phyloP scores from a whole-genome alignment of 768 basidiomycete species.

The Suillus brevipes region DNA sequence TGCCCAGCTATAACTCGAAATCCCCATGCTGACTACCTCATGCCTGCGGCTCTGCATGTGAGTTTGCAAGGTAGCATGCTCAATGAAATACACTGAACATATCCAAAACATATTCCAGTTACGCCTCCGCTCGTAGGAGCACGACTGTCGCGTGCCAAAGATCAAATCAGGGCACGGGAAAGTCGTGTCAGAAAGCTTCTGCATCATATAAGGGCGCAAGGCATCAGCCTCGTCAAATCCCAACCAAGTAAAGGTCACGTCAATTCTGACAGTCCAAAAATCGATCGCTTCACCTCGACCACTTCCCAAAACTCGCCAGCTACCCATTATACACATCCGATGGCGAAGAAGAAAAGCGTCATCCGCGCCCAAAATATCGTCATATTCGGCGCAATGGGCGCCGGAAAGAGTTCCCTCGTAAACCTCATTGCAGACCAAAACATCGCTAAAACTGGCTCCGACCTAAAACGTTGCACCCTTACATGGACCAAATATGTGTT shows the following conservation, averaged over 20 bases:
- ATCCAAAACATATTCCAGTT: neutral
- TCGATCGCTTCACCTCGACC: neutral
- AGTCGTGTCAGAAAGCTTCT: slow-evolving; percentile 1
- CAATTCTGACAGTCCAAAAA: neutral
- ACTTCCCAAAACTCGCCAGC: neutral
- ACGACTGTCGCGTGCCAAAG: neutral
- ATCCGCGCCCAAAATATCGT: slow-evolving; percentile 25
- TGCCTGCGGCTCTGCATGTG: neutral
- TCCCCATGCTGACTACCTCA: neutral
- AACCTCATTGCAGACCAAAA: slow-evolving; percentile 38
- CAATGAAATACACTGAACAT: neutral
- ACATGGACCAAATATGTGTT: slow-evolving; percentile 27
- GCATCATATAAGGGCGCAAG: neutral
- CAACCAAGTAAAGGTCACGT: neutral
- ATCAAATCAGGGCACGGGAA: neutral
- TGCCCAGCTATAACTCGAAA: neutral
- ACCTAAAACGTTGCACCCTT: slow-evolving; percentile 36
- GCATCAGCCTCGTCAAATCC: neutral
- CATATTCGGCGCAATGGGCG: slow-evolving; percentile 33
- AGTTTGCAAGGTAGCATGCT: neutral
- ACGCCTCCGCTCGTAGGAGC: neutral
- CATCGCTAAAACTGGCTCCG: slow-evolving; percentile 32
- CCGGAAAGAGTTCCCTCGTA: slow-evolving; percentile 46
- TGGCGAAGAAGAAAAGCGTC: neutral
- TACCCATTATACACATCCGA: neutral